Conservation (phyloP, 164 flowering plant species). For the Akebia trifoliata region DNA sequence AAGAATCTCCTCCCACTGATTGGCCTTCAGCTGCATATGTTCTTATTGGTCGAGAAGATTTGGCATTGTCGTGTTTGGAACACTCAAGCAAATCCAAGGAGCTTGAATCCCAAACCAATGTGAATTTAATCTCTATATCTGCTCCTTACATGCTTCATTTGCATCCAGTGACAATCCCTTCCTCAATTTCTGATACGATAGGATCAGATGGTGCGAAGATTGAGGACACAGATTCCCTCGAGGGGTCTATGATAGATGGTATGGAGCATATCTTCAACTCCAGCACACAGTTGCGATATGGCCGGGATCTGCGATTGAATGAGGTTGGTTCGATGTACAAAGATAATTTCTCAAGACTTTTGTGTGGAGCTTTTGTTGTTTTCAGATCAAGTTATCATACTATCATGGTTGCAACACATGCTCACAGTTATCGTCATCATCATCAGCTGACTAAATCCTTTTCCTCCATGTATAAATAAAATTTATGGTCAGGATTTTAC, state of each 20-base stretch:
- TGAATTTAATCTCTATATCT: slow-evolving; percentile 62
- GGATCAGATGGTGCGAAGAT: slow-evolving; percentile 54
- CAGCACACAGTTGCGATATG: slow-evolving; percentile 79
- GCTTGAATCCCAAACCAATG: slow-evolving; percentile 31
- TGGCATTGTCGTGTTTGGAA: slow-evolving; percentile 58
- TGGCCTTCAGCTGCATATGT: slow-evolving; percentile 98
- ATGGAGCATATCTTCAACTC: slow-evolving; percentile 98
- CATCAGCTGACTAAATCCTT: too few species aligned
- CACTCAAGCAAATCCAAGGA: slow-evolving; percentile 44
- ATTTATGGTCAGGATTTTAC: too few species aligned
- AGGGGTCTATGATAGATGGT: slow-evolving; percentile 77
- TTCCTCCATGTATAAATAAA: too few species aligned
- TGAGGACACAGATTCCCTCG: slow-evolving; percentile 71
- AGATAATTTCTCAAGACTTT: background rate
- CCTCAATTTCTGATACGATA: slow-evolving; percentile 55
- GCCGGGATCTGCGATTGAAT: slow-evolving; percentile 89
- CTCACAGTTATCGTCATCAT: too few species aligned
- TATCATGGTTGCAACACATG: too few species aligned
- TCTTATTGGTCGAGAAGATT: slow-evolving; percentile 94
- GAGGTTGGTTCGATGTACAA: slow-evolving; percentile 52
- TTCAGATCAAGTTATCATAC: too few species aligned
- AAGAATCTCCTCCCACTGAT: slow-evolving; percentile 85
- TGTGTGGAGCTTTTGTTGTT: background rate
- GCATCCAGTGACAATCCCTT: slow-evolving; percentile 78
- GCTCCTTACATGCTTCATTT: slow-evolving; percentile 88